phyloP scores from a whole-genome alignment of 441 rosid genomes.

The Corymbia calophylla region DNA sequence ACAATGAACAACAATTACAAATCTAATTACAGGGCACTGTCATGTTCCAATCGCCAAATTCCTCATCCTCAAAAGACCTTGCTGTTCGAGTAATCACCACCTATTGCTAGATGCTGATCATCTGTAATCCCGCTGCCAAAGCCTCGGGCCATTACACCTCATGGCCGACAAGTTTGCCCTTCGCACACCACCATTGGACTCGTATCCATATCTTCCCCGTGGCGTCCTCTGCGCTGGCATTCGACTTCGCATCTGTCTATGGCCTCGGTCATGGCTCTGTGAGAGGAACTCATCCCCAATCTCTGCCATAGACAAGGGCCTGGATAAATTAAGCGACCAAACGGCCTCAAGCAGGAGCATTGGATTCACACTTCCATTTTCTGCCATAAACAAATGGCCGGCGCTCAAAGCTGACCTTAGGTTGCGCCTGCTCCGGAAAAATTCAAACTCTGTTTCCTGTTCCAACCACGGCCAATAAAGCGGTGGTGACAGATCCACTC shows the following conservation, averaged over 20 bases:
- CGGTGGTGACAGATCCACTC: too few species aligned
- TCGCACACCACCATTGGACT: neutral
- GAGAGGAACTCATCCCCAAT: neutral
- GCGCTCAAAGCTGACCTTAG: too few species aligned
- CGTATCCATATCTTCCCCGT: neutral
- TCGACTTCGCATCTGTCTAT: neutral
- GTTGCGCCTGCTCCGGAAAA: too few species aligned
- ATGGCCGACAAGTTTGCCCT: neutral
- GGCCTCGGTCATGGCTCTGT: neutral
- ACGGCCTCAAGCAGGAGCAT: neutral
- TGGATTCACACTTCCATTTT: neutral
- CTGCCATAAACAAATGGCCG: neutral
- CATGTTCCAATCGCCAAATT: neutral
- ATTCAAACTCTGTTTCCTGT: too few species aligned
- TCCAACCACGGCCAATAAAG: too few species aligned
- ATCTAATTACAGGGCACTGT: neutral
- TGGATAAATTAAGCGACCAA: neutral
- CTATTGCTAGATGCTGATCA: neutral
- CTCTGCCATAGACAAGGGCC: neutral
- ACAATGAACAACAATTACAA: neutral
- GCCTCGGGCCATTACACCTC: neutral
- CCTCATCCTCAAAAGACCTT: neutral
- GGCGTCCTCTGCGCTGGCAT: neutral
- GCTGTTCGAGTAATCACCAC: neutral
- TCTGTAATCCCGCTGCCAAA: neutral